Conservation (phyloP, 2,329 filamentous ascomycete species). For the Fusarium lyarnte region DNA sequence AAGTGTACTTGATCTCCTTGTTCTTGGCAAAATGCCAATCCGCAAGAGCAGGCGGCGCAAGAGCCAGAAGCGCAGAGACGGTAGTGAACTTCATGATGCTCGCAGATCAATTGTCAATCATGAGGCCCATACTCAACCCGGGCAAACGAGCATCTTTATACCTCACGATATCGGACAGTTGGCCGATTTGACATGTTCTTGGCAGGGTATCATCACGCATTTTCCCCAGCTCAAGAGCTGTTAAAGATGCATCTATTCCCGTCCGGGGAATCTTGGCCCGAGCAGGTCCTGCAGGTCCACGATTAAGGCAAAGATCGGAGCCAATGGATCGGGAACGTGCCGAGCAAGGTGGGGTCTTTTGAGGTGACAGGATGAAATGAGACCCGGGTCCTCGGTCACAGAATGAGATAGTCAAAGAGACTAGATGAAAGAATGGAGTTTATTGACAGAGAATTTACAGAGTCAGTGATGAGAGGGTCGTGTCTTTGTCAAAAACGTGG, state of each 20-base stretch:
- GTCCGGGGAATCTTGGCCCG: conserved; percentile 29
- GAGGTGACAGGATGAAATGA: neutral
- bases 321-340: conserved; percentile 47
- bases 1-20: conserved; percentile 66
- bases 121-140: neutral
- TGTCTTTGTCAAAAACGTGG: neutral
- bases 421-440: neutral
- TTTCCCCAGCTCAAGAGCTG: neutral
- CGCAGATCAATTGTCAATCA: neutral
- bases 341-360: conserved; percentile 15
- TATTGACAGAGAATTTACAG: neutral
- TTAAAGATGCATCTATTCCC: neutral
- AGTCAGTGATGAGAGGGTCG: neutral
- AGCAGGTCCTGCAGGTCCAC: neutral
- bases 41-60: conserved; percentile 43
- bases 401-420: neutral
- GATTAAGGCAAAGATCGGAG: conserved; percentile 23
- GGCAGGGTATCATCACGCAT: conserved; percentile 19
- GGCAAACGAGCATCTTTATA: conserved; percentile 12
- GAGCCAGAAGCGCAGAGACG: conserved; percentile 43
- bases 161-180: neutral
- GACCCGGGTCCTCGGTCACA: conserved; percentile 26
- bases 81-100: conserved; percentile 47
- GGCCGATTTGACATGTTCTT: neutral
- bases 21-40: conserved; percentile 47